These are phyloP conservation scores for Solanum lycopersicoides DNA, from an alignment of 257 asterid species.

Conservation along the genomic window DNA sequence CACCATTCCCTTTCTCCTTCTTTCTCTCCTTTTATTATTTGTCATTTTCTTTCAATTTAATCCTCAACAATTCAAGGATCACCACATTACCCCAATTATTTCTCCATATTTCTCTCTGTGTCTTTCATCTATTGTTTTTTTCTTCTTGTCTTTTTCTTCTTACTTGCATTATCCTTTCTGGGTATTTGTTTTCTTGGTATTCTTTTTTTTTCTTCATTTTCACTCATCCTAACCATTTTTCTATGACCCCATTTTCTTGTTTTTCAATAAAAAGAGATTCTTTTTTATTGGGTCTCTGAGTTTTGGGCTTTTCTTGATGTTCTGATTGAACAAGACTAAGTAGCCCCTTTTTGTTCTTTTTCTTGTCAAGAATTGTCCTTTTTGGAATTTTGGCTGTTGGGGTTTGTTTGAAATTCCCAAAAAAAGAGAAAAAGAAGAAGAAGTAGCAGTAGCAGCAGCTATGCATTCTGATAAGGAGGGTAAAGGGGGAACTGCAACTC, in stretches of 20 bases:
- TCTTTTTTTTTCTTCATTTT: not conserved
- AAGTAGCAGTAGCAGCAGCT: not conserved
- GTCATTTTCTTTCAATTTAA: not conserved
- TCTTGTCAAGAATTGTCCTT: not conserved
- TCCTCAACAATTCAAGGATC: conserved; percentile 16
- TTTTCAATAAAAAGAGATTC: not conserved
- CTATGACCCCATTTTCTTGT: not conserved
- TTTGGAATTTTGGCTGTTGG: not conserved
- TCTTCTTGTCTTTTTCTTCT: not conserved
- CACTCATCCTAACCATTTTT: not conserved
- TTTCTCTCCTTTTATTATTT: not conserved
- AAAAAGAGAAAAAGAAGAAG: not conserved
- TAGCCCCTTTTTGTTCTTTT: not conserved
- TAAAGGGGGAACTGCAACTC: not conserved
- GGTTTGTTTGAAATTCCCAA: not conserved
- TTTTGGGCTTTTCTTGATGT: not conserved
- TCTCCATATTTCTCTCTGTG: not conserved
- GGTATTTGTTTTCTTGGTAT: not conserved
- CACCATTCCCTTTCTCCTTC: not conserved
- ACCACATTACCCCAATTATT: conserved; percentile 16
- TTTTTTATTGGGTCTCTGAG: not conserved
- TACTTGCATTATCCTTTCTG: not conserved
- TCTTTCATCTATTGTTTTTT: not conserved
- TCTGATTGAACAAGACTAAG: not conserved
- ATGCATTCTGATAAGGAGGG: conserved; percentile 29